These are phyloP conservation scores for Acacia confusa DNA, from an alignment of 306 rosid species.

Conservation along the genomic window DNA sequence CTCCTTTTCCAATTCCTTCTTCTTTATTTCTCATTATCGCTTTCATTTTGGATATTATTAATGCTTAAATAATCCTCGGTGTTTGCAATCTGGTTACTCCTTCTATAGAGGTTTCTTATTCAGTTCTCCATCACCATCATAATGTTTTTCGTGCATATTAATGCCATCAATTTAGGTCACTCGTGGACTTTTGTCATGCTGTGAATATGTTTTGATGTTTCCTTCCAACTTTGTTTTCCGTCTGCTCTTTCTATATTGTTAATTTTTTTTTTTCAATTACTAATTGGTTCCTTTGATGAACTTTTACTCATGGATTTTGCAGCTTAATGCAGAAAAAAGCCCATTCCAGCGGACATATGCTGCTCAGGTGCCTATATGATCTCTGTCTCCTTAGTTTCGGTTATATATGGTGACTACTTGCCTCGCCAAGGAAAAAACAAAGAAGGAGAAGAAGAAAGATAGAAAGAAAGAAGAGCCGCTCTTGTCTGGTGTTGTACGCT, in stretches of 20 bases:
- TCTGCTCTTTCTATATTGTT: neutral
- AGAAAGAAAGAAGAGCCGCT: neutral
- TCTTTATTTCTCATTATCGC: neutral
- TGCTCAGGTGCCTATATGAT: constrained; percentile 57
- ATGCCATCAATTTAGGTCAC: neutral
- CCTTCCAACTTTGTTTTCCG: neutral
- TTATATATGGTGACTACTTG: neutral
- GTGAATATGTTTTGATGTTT: neutral
- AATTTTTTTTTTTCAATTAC: neutral
- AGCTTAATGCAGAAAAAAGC: constrained; percentile 62
- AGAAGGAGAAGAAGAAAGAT: neutral
- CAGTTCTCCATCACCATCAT: neutral
- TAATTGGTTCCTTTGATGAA: neutral
- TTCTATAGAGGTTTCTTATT: neutral
- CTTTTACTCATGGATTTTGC: neutral
- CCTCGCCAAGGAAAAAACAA: neutral
- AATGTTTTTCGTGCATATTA: neutral
- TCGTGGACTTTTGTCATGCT: neutral
- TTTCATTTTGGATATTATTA: neutral
- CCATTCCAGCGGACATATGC: constrained; percentile 66
- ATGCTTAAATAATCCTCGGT: neutral
- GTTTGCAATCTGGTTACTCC: neutral
- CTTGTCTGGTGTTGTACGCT: neutral
- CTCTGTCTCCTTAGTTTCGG: neutral
- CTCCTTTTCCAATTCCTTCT: neutral